phyloP scores from a whole-genome alignment of 2,329 filamentous ascomycete species.

The Lecanicillium sp. region DNA sequence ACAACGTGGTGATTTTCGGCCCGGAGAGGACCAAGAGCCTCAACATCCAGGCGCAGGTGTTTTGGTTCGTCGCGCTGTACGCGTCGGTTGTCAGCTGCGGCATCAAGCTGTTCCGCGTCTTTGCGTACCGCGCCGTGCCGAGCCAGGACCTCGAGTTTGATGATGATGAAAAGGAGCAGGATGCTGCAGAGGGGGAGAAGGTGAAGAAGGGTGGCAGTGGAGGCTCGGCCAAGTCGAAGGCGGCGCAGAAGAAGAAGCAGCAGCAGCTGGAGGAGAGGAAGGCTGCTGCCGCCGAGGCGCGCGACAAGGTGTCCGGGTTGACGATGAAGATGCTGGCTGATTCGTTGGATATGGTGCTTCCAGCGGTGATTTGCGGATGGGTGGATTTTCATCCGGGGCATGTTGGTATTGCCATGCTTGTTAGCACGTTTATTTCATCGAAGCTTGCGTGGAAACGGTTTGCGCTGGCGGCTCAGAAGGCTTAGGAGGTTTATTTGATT shows the following conservation, averaged over 20 bases:
- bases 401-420: conserved; percentile 51
- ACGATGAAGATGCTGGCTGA: conserved; percentile 47
- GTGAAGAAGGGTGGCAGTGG: conserved; percentile 10
- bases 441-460: conserved; percentile 54
- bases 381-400: conserved; percentile 39
- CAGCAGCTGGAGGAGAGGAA: conserved; percentile 25
- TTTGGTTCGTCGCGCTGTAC: conserved; percentile 60
- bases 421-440: conserved; percentile 54
- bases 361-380: conserved; percentile 55
- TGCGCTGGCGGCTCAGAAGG: conserved; percentile 13
- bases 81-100: conserved; percentile 38
- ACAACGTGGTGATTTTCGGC: conserved; percentile 44
- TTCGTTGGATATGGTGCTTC: conserved; percentile 54
- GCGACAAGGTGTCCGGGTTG: conserved; percentile 25
- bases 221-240: conserved; percentile 13
- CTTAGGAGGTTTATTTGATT: neutral
- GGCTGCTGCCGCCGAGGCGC: conserved; percentile 20
- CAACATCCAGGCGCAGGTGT: conserved; percentile 54
- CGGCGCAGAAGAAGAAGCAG: conserved; percentile 22
- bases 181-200: conserved; percentile 1
- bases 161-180: conserved; percentile 12
- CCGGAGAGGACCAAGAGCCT: conserved; percentile 37
- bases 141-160: conserved; percentile 19
- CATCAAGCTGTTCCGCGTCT: conserved; percentile 31
- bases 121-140: conserved; percentile 28